Base-by-base conservation (phyloP, 352 stramenopile species). In the Phytophthora pluvialis region DNA sequence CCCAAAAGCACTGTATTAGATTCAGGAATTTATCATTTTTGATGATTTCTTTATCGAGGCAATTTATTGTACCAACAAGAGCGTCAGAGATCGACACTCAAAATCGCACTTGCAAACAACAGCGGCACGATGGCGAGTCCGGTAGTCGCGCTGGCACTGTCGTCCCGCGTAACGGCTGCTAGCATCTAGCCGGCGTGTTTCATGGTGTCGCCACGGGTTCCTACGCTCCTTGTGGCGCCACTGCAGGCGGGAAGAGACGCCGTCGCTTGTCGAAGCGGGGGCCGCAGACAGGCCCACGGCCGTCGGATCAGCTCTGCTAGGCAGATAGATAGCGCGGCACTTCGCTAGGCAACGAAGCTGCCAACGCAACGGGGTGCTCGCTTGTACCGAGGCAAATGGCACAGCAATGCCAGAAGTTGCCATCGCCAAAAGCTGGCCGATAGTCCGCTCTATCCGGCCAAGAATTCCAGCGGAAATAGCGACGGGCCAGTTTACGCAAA, bases 181-280 rank as follows among this genome's bases (percentile, higher is more conserved):
- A 44, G 16, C 43, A n/a, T 16, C 33, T 43, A 47, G 21, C 16
- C 56, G 47, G n/a, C 31, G 42, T 42, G 35, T 32, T 21, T 50
- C 59, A 59, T 26, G 33, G 52, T 60, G 58, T 60, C 33, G 47
- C 33, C 25, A 31, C 43, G n/a, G 47, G n/a, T 44, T 36, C 10
- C 33, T 33, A 25, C 12, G 29, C 52, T 36, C 25, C 33, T 46
- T 35, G 32, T 43, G 33, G 47, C 25, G 29, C 16, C 6, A 42
- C 28, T 12, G 29, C 18, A 31, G n/a, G 31, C 10, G 16, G 21
- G 21, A 21, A 21, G 21, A 21, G 21, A 46, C 15, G 29, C n/a
- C 29, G 11, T 52, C 46, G 46, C 8, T 44, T 25, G 36, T 43
- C 18, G 36, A 43, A 43, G 43, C 38, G 18, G 35, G 43, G 38